Evolutionary conservation across 2,329 filamentous ascomycete genomes (phyloP), one percentile per base, ranked within the genome.

Genomic region (Aureobasidium sp.): DNA sequence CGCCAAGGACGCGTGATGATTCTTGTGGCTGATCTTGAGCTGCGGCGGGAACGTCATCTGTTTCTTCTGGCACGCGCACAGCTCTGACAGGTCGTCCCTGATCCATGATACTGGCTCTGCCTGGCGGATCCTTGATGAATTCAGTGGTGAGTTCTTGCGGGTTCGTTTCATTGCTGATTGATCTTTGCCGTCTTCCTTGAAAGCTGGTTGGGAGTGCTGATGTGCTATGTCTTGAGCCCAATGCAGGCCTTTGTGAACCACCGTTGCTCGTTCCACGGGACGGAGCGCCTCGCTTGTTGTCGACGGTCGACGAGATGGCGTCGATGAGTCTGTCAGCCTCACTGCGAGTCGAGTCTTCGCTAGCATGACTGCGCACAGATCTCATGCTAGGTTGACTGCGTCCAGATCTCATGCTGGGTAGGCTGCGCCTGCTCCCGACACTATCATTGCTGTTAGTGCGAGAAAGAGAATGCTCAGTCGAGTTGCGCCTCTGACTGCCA

Each of bases 281-380:
- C 15, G 68, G 67, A n/a, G 67, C 51, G 36, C 67, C 55, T 36
- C 66, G 68, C 23, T 66, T 69, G 29, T 69, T 65, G 20, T 70
- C 69, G 27, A 69, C 64, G 0, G 91, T 87, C 15, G 87, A 89
- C 71, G 90, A 87, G 3, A 94, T 91, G 3, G 91, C 91, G 72
- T 93, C 87, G 29, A 93, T 93, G 16, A 94, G 80, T 33, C 91
- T 82, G 67, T 93, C 91, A 0, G 91, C 89, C 70, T 93, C 90
- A 70, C 88, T 85, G 16, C 69, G 72, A 10, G 65, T 67, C 1
- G 75, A 78, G 0, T 71, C 66, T 33, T 66, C 66, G 67, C 75
- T 78, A 18, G 70, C 61, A 18, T 64, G 70, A 66, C 80, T 82
- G 9, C 71, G 71, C 15, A 64, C 72, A 38, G 78, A 82, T 66